Base-by-base conservation (phyloP, 768 basidiomycete species). In the Rhodotorula toruloides region DNA sequence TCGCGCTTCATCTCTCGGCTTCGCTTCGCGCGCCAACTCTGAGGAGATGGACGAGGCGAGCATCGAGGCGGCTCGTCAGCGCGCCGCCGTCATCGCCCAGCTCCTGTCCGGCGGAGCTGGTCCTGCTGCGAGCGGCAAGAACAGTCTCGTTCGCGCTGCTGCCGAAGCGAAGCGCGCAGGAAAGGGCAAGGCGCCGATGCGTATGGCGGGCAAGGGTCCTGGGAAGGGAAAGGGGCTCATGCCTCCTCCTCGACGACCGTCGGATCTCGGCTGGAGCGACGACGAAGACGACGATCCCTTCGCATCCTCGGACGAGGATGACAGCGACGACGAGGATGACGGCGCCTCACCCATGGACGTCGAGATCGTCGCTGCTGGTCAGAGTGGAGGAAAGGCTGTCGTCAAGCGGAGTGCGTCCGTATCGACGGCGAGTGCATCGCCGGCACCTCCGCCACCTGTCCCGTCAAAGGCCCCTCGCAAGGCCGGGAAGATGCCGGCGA, bases 191-290 rank as follows among this genome's bases (percentile, higher is more conserved):
- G 49, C n/a, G 29, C 42, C 27, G 32, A 32, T 54, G n/a, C 40
- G 53, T 6, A 16, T 56, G 16, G 46, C 49, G 1, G 65, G 65
- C 12, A 67, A 67, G 25, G 65, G 48, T 3, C 60, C 56, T 0
- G 65, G 65, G 10, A 67, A 67, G 43, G 65, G 65, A 7, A 67
- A 67, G 31, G 60, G 54, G 17, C 52, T 61, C 7, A 55, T 56
- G 21, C 60, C 65, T 3, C 65, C 54, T 16, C 55, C 59, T 10
- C 44, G 54, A 34, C 37, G 48, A n/a, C 46, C 39, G 12, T 54
- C 52, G 29, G n/a, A 44, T 9, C n/a, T n/a, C n/a, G 27, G 27
- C 22, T 55, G 47, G 29, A 52, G 55, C 49, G 49, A 43, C 13
- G n/a, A 46, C 19, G 52, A 39, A 10, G 34, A 31, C 31, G 54